These are phyloP conservation scores for Pythium grandisporangium DNA, from an alignment of 352 stramenopile genomes.

Conservation along the genomic window DNA sequence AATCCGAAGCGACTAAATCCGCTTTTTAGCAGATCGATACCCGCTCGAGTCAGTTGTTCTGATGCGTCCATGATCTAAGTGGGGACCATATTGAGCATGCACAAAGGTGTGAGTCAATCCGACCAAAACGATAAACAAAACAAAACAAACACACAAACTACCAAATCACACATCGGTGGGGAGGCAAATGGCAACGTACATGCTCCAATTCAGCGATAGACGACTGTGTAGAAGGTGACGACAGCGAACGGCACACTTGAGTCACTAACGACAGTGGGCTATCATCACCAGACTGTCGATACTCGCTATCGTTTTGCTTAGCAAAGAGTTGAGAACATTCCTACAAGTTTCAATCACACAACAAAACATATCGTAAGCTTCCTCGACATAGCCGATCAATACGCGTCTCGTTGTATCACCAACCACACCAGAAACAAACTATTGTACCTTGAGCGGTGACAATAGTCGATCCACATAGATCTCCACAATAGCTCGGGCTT, in stretches of 20 bases:
- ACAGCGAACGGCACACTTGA: constrained; percentile 32
- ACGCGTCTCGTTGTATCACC: no score
- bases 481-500: constrained; percentile 29
- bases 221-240: constrained; percentile 10
- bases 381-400: no score
- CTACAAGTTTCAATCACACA: constrained; percentile 20
- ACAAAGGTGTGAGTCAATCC: no score
- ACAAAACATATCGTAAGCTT: neutral
- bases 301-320: constrained; percentile 20
- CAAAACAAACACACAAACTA: no score
- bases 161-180: no score
- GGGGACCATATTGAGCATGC: no score
- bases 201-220: constrained; percentile 31
- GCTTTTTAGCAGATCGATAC: constrained; percentile 76
- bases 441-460: constrained; percentile 33
- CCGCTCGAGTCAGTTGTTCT: constrained; percentile 62
- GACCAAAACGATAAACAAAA: no score
- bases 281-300: neutral
- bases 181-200: no score
- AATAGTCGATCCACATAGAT: constrained; percentile 30
- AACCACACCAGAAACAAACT: no score
- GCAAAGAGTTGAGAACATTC: constrained; percentile 56
- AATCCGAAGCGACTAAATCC: constrained; percentile 79
- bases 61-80: constrained; percentile 75
- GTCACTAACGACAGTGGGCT: constrained; percentile 25